Conservation (phyloP, 148 eudicot genomes). For the Rheum nobile region DNA sequence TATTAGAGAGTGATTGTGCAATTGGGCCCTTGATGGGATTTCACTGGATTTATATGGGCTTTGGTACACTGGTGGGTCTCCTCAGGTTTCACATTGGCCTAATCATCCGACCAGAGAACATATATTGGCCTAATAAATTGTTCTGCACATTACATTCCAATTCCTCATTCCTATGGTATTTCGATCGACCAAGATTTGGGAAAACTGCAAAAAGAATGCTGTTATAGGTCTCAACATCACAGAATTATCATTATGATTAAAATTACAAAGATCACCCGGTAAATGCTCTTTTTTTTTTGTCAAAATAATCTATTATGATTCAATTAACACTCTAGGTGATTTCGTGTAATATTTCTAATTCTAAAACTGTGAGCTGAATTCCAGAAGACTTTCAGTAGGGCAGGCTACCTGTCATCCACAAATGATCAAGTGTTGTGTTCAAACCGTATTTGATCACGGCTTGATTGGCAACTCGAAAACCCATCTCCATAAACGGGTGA, state of each 20-base stretch:
- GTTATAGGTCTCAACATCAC: neutral
- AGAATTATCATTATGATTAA: neutral
- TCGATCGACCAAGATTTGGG: no score
- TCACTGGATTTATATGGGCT: neutral
- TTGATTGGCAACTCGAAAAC: slow-evolving; percentile 54
- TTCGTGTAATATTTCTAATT: no score
- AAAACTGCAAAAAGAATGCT: no score
- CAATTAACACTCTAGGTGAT: neutral
- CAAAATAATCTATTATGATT: no score
- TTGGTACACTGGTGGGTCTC: neutral
- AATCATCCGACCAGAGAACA: no score
- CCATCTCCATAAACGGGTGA: slow-evolving; percentile 73
- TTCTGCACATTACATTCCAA: no score
- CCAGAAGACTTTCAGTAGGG: slow-evolving; percentile 53
- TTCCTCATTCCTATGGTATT: no score
- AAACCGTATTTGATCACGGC: slow-evolving; percentile 62
- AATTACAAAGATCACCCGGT: no score
- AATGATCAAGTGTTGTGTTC: slow-evolving; percentile 51
- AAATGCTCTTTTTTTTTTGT: no score
- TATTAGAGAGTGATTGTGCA: no score
- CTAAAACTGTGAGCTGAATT: no score
- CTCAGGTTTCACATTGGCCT: neutral
- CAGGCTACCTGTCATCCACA: slow-evolving; percentile 51
- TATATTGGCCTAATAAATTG: no score
- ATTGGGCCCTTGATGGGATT: neutral